Evolutionary conservation across 352 stramenopile species (phyloP).

Genomic region (Phytophthora agathidicida): DNA sequence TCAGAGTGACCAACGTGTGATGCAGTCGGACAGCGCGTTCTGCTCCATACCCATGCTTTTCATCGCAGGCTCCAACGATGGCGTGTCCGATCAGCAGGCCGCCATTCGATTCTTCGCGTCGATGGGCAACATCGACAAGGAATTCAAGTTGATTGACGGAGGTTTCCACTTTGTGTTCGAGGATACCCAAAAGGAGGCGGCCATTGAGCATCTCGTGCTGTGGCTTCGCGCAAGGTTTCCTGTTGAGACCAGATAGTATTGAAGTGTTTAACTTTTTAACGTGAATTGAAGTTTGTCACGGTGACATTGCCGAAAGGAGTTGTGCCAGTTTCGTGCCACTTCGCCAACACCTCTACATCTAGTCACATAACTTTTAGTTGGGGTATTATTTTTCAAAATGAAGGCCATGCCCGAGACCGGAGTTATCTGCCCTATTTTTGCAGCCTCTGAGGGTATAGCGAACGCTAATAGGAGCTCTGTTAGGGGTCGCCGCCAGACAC

Average conservation of each 20-base stretch:
- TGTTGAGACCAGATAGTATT: constrained; percentile 18
- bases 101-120: constrained; percentile 44
- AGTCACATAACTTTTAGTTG: no score
- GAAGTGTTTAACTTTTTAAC: background rate
- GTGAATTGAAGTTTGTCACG: no score
- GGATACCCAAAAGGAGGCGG: constrained; percentile 41
- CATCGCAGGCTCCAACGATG: constrained; percentile 53
- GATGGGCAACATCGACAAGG: constrained; percentile 52
- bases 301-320: no score
- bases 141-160: constrained; percentile 55
- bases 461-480: no score
- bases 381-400: no score
- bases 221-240: constrained; percentile 30
- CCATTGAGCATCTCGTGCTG: constrained; percentile 18
- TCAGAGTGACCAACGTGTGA: constrained; percentile 30
- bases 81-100: constrained; percentile 42
- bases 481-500: no score
- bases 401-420: no score
- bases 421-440: no score
- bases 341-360: no score
- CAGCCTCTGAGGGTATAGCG: no score
- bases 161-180: constrained; percentile 64
- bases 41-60: constrained; percentile 38
- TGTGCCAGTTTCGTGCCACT: no score
- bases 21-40: constrained; percentile 17